phyloP scores from a whole-genome alignment of 2,329 filamentous ascomycete species.

The Elsinoe fawcettii region DNA sequence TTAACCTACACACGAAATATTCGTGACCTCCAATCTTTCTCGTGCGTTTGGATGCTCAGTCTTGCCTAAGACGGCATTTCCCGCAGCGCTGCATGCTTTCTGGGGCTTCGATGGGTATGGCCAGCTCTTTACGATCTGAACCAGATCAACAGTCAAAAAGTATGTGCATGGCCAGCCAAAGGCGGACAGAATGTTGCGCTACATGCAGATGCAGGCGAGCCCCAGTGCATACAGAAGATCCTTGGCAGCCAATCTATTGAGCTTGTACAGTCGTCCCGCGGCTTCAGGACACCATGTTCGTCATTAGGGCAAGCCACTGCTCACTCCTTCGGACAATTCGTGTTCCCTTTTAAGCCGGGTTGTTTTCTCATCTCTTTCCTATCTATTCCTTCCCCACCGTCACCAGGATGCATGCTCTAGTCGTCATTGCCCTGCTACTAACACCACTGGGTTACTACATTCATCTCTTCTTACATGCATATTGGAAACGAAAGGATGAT shows the following conservation, averaged over 20 bases:
- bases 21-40: too few relatives aligned
- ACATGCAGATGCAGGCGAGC: background rate
- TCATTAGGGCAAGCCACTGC: background rate
- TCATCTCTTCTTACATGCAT: slow-evolving; percentile 28
- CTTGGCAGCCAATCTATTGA: background rate
- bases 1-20: too few relatives aligned
- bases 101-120: background rate
- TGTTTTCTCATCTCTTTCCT: background rate
- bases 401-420: slow-evolving; percentile 36
- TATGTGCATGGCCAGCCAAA: too few relatives aligned
- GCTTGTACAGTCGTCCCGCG: background rate
- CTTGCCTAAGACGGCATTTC: too few relatives aligned
- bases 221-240: background rate
- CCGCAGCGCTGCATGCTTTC: too few relatives aligned
- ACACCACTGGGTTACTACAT: slow-evolving; percentile 33
- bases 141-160: too few relatives aligned
- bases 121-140: too few relatives aligned
- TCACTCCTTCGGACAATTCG: background rate
- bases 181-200: too few relatives aligned
- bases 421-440: slow-evolving; percentile 30
- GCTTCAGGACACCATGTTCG: background rate
- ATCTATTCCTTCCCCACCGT: background rate
- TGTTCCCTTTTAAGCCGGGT: background rate
- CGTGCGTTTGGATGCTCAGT: too few relatives aligned
- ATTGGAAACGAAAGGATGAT: slow-evolving; percentile 27